Percentiles rank a stretch among this genome's conserved stretches.
Conservation (phyloP, 2,329 filamentous ascomycete species). For the Colletotrichum tropicicola region DNA sequence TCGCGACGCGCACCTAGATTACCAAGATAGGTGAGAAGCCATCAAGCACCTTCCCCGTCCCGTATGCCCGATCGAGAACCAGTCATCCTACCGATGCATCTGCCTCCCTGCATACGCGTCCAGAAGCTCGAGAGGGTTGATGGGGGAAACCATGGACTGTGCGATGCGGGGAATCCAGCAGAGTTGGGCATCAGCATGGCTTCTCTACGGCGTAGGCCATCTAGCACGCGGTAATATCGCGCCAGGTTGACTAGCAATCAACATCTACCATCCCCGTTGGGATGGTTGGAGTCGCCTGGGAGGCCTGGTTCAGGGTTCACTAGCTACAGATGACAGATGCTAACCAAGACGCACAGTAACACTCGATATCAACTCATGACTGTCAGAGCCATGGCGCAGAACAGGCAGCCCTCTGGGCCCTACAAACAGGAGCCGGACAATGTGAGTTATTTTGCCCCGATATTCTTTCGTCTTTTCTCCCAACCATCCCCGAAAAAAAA, state of each 20-base stretch:
- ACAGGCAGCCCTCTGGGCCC: constrained; percentile 32
- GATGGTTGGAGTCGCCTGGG: constrained; percentile 14
- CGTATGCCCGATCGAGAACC: background rate
- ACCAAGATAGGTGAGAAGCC: constrained; percentile 4
- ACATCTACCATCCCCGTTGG: constrained; percentile 30
- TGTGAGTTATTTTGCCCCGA: constrained; percentile 37
- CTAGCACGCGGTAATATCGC: background rate
- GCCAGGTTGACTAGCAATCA: background rate
- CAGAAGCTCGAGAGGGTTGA: background rate
- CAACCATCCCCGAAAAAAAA: background rate
- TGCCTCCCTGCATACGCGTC: constrained; percentile 2
- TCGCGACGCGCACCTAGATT: background rate
- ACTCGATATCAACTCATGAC: constrained; percentile 31
- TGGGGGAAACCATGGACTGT: background rate
- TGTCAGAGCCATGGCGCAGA: constrained; percentile 33
- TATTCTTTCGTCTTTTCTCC: background rate
- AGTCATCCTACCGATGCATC: background rate
- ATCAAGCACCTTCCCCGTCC: background rate
- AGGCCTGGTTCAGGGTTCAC: constrained; percentile 30
- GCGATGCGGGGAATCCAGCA: constrained; percentile 8
- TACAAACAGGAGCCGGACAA: constrained; percentile 41
- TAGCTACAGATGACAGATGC: constrained; percentile 31
- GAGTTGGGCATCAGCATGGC: constrained; percentile 14
- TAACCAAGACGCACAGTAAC: constrained; percentile 29
- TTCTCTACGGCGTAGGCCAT: constrained; percentile 1